phyloP scores from a whole-genome alignment of 2,329 filamentous ascomycete genomes.

The Colletotrichum melonis region DNA sequence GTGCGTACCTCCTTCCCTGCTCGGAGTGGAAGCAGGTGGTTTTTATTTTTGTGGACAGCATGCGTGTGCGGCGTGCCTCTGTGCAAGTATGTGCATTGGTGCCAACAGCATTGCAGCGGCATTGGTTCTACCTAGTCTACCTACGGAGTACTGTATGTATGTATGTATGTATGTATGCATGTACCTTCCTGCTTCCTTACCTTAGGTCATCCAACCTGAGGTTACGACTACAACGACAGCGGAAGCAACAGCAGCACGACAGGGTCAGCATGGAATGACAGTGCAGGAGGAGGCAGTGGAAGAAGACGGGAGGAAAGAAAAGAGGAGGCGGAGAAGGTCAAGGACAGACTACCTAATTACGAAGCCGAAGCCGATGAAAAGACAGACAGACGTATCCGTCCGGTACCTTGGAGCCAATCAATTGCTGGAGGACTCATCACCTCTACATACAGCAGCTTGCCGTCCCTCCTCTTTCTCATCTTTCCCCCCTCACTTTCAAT shows the following conservation, averaged over 20 bases:
- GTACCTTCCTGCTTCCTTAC: too few relatives aligned
- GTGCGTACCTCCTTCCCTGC: slow-evolving; percentile 18
- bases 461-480: not conserved
- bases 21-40: not conserved
- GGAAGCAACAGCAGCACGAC: not conserved
- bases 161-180: too few relatives aligned
- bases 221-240: not conserved
- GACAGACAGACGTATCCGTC: not conserved
- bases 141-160: too few relatives aligned
- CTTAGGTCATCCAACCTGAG: too few relatives aligned
- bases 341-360: not conserved
- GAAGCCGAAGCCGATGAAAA: not conserved
- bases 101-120: slow-evolving; percentile 3
- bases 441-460: not conserved
- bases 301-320: not conserved
- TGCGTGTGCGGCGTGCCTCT: not conserved
- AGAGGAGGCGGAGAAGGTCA: not conserved
- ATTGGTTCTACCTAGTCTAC: too few relatives aligned
- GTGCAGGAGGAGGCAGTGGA: not conserved
- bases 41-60: not conserved
- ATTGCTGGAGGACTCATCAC: not conserved
- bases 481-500: not conserved
- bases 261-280: not conserved
- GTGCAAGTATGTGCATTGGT: not conserved
- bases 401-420: not conserved